Evolutionary conservation across 106 monocot genomes (phyloP), one percentile per base, ranked within the genome.

Genomic region (Xerophyta viscosa): DNA sequence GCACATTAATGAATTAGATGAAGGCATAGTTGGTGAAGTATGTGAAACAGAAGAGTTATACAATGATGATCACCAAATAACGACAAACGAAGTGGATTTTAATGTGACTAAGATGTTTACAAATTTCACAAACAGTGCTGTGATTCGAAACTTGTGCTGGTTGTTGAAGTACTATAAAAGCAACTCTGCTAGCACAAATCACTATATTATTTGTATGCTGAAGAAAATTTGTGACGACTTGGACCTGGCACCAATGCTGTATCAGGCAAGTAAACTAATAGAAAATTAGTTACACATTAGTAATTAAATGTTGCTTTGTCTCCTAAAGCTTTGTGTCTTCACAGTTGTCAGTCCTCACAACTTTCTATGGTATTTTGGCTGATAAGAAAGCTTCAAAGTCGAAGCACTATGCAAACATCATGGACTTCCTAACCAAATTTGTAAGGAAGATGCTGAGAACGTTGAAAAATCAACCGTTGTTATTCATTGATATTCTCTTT

Each of bases 401-500:
- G 26, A 77, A 62, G 46, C 73, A 81, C 29, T 71, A 79, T 31
- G 36, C 71, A 58, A 65, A 70, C 44, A 74, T 89, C 42, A 46
- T 77, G 30, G 51, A 76, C 69, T 98, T 89, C 62, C 75, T 98
- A 10, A 76, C 72, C 49, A 82, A 79, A 28, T 62, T 98, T 48
- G 49, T 77, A 26, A 85, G 96, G 61, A 77, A 82, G 28, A 81
- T 98, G 89, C 41, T 98, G 68, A 86, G 77, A 63, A 48, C 57
- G 56, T 56, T 98, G 57, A 89, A 79, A 71, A 77, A 57, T 14
- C 85, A 79, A 36, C 96, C 96, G 1, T 63, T 98, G 58, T 77
- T 98, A 47, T 89, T 98, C 78, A 85, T 98, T 62, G 88, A 98
- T 36, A 66, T 89, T 26, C 85, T 98, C 19, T 98, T 89, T 48